Base-by-base conservation (phyloP, 345 rosid species). In the Brassica cretica region DNA sequence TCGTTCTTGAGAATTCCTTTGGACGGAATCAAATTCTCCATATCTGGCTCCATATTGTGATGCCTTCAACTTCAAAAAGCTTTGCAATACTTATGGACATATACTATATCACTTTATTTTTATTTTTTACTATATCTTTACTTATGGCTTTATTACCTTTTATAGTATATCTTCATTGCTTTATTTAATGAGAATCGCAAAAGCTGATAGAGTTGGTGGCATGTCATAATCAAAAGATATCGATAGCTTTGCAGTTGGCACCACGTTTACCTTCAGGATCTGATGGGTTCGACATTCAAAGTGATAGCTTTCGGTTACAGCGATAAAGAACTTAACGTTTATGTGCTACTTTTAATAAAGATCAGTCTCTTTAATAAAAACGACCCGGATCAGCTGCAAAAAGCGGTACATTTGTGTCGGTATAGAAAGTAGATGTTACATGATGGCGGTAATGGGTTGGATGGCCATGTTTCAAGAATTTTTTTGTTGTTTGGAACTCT, bases 1-100 rank as follows among this genome's bases (percentile, higher is more conserved):
- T 78, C 78, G 49, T 68, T 67, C 74, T 73, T 78, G 65, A 78
- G 82, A 49, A 78, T 78, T 49, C 82, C 82, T 73, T 78, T 78
- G 65, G 82, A 5, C 4, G 78, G 82, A 56, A 78, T 6, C 27
- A 65, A 9, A 14, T 14, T 9, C 12, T 55, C 81, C 81, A 65
- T 77, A 65, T 66, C 70, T 69, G 3, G 1, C 2, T 18, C 51
- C 8, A 56, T 59, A 16, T 51, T 7, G 64, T 27, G 74, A 61
- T 29, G 29, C 70, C 14, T 33, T 51, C 21, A 64, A 51, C 80
- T 76, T 77, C 29, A 70, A 46, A 49, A 60, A 76, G 68, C 60
- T 39, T 37, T 35, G 65, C 32, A 37, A 66, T 11, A 53, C 15
- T 14, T 11, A 10, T 62, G 3, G 30, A 29, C 8, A 29, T 2